Base-by-base conservation (phyloP, 192 early-diverging fungal species). In the Umbelopsis isabellina region DNA sequence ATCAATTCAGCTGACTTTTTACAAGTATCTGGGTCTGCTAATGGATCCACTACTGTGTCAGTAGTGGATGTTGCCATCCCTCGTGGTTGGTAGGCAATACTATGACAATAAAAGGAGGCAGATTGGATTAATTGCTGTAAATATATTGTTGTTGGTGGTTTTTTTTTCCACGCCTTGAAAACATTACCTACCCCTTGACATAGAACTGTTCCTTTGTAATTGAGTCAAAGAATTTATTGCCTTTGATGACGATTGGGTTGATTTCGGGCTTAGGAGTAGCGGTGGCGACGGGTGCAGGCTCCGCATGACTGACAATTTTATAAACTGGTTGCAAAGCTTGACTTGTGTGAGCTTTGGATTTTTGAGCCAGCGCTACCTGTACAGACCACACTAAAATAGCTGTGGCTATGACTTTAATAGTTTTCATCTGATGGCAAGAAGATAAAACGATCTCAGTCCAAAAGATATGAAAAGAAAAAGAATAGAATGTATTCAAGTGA, bases 171-270 rank as follows among this genome's bases (percentile, higher is more conserved):
- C 7, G 18, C 33, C 21, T 37, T 22, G 11, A 21, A 3, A 16
- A 35, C 37, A 58, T 22, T 15, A 20, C 45, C 33, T 71, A 71
- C 70, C 88, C 89, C 74, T 89, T 89, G 84, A 90, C 75, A 65
- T 86, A 89, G 80, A 92, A 90, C 79, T 92, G 88, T 33, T 88
- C 81, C 70, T 89, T 87, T 6, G 86, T 87, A 49, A 88, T 85
- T 12, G 79, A 80, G 74, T 90, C 83, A 76, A 89, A 92, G 71
- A 86, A 89, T 78, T 89, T 90, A 70, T 82, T 77, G 68, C 86
- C 88, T 74, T 90, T 90, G 73, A 87, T 84, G 45, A 82, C 75
- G 27, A 90, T 79, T 35, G 86, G 84, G 71, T 89, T 23, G 13
- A 61, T 61, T n/a, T 61, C 55, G 25, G 55, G 37, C 10, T 9